Percentiles rank a stretch among this genome's conserved stretches.
phyloP scores from a whole-genome alignment of 208 protist species.

The Leishmania amazonensis region DNA sequence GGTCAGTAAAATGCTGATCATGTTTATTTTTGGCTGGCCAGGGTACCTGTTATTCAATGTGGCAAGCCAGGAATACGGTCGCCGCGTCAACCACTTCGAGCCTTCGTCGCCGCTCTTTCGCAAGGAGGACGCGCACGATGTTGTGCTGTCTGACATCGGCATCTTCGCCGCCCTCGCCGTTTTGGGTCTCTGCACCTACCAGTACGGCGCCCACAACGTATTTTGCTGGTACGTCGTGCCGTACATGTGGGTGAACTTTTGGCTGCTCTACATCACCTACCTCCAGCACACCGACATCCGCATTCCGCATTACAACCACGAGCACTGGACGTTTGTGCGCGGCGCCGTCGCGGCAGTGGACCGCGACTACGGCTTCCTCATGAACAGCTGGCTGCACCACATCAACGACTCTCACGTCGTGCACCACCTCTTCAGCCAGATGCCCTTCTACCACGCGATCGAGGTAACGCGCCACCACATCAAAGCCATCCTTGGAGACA shows the following conservation, averaged over 20 bases:
- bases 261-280: conserved; percentile 93
- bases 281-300: conserved; percentile 93
- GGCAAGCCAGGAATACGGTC: conserved; percentile 74
- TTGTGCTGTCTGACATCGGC: conserved; percentile 76
- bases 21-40: conserved; percentile 92
- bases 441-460: conserved; percentile 95
- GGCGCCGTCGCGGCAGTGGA: conserved; percentile 93
- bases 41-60: conserved; percentile 86
- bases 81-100: conserved; percentile 83
- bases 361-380: conserved; percentile 78
- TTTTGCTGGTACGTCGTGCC: conserved; percentile 81
- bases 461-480: conserved; percentile 80
- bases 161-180: conserved; percentile 57
- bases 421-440: conserved; percentile 94
- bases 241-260: conserved; percentile 92
- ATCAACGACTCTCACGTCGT: conserved; percentile 95
- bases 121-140: conserved; percentile 62
- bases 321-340: conserved; percentile 94
- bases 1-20: conserved; percentile 49
- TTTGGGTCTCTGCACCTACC: conserved; percentile 38
- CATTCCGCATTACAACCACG: conserved; percentile 90
- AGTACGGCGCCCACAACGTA: conserved; percentile 64
- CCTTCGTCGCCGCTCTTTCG: conserved; percentile 83
- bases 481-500: conserved; percentile 64
- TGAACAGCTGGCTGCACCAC: conserved; percentile 93